Conservation (phyloP, 2,329 filamentous ascomycete species). For the Stromatinia cepivora region DNA sequence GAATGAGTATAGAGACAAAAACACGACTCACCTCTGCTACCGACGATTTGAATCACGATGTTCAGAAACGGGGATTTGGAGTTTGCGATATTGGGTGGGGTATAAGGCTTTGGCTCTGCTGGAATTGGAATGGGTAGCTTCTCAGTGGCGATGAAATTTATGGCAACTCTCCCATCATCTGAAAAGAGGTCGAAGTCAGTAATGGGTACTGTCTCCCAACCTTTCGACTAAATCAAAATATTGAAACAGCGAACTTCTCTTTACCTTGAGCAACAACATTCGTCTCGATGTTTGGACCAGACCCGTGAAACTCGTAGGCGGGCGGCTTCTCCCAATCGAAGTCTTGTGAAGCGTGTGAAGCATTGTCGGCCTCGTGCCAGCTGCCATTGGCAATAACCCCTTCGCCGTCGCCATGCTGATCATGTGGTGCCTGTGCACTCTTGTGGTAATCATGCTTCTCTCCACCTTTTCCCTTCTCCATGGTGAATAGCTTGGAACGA, state of each 20-base stretch:
- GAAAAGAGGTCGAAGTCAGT: constrained; percentile 20
- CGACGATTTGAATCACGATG: constrained; percentile 82
- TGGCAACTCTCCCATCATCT: constrained; percentile 31
- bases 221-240: neutral
- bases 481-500: neutral
- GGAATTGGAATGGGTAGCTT: constrained; percentile 28
- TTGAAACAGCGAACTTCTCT: neutral
- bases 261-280: neutral
- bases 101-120: neutral
- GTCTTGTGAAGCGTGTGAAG: neutral
- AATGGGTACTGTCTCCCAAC: neutral
- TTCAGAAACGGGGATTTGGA: constrained; percentile 51
- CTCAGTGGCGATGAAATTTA: constrained; percentile 23
- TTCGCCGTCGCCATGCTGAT: neutral
- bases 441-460: neutral
- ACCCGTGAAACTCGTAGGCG: neutral
- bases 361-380: neutral
- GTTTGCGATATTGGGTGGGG: neutral
- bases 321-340: constrained; percentile 3
- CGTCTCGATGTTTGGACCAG: neutral
- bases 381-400: neutral
- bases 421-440: neutral
- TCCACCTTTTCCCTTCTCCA: neutral
- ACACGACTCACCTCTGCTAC: constrained; percentile 57
- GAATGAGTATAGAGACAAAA: neutral